Percentiles rank a stretch among this genome's conserved stretches.
Conservation (phyloP, 2,329 filamentous ascomycete species). For the Penicillium sp. region DNA sequence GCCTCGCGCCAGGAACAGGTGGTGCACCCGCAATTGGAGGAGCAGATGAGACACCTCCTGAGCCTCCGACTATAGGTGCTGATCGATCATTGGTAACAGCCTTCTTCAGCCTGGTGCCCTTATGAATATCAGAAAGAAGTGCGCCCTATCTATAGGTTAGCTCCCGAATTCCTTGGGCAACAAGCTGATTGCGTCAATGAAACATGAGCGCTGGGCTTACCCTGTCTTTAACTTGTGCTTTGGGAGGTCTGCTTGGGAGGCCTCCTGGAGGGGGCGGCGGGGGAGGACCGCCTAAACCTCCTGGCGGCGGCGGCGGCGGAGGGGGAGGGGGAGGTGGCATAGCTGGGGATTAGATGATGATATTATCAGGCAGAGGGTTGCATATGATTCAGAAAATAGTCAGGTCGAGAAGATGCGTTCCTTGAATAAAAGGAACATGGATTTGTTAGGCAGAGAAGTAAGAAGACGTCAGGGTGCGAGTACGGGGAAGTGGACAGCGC, state of each 20-base stretch:
- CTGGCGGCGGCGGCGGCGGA: constrained; percentile 67
- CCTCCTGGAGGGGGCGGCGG: constrained; percentile 57
- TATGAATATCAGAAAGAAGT: constrained; percentile 80
- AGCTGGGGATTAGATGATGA: constrained; percentile 12
- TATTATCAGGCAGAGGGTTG: neutral
- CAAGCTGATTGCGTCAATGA: neutral
- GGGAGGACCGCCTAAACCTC: constrained; percentile 58
- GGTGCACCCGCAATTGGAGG: constrained; percentile 72
- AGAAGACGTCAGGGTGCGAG: constrained; percentile 26
- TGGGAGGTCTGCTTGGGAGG: constrained; percentile 58
- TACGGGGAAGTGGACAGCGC: constrained; percentile 22
- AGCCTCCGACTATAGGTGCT: constrained; percentile 65
- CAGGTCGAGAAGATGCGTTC: constrained; percentile 11
- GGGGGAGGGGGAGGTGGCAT: constrained; percentile 59
- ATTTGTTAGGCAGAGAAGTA: constrained; percentile 23
- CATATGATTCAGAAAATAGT: constrained; percentile 10
- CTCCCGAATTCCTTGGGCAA: neutral
- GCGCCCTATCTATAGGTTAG: constrained; percentile 63
- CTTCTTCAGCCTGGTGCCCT: constrained; percentile 78
- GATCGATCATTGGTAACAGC: constrained; percentile 89
- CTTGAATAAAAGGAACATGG: constrained; percentile 15
- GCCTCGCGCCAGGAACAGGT: constrained; percentile 62
- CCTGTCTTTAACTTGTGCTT: constrained; percentile 56
- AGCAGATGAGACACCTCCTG: constrained; percentile 56
- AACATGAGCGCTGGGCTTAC: constrained; percentile 51